Evolutionary conservation across 495 filamentous ascomycete species (phyloP).

Genomic region (Penicillium bialowiezense): DNA sequence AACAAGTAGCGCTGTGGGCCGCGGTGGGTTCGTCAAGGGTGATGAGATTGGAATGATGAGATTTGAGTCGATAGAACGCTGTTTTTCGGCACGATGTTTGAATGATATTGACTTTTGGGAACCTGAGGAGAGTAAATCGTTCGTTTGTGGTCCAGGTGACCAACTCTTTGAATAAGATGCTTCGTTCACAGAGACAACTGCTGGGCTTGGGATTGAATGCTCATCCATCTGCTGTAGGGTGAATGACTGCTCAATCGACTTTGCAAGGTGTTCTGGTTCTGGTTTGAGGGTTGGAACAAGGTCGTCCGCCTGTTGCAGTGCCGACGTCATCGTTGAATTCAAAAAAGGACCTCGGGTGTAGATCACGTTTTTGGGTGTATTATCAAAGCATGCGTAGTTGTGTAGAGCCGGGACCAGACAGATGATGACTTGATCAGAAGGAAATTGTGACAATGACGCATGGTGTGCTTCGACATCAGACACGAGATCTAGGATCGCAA

Average conservation of each 20-base stretch:
- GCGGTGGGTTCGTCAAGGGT: background rate
- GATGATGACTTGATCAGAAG: slow-evolving; percentile 7
- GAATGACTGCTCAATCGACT: too few species aligned
- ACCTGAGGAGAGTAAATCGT: background rate
- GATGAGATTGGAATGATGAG: background rate
- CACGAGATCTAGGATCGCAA: slow-evolving; percentile 8
- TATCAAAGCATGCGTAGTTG: background rate
- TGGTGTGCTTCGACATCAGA: slow-evolving; percentile 3
- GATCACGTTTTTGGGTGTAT: background rate
- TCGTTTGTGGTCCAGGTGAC: background rate
- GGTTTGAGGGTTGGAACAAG: background rate
- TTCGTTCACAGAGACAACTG: background rate
- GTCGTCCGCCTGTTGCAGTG: background rate
- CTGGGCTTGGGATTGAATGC: background rate
- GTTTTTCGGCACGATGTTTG: background rate
- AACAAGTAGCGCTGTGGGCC: slow-evolving; percentile 8
- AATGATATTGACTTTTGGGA: background rate
- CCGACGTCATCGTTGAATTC: background rate
- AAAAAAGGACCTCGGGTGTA: slow-evolving; percentile 1
- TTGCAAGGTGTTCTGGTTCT: too few species aligned
- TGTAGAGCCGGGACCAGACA: slow-evolving; percentile 10
- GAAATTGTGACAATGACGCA: background rate
- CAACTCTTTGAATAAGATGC: background rate
- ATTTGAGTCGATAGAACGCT: background rate
- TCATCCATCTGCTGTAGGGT: background rate